Conservation (phyloP, 306 rosid genomes). For the Trifolium subterraneum region DNA sequence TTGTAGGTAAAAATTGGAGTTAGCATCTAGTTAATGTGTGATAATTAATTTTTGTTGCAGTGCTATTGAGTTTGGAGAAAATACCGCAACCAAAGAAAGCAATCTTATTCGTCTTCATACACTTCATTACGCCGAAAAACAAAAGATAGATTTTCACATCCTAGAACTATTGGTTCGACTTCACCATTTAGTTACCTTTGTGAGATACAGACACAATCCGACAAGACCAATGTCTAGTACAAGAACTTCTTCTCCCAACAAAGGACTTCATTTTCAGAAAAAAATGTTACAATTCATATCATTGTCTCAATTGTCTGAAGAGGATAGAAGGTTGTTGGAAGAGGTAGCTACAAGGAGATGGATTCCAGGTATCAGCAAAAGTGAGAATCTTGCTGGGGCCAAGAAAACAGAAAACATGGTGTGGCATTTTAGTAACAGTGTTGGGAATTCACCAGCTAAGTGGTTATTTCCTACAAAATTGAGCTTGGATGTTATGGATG, state of each 20-base stretch:
- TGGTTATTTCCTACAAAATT: constrained; percentile 31
- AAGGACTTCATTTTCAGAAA: constrained; percentile 53
- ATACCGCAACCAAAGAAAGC: constrained; percentile 40
- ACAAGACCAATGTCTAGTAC: constrained; percentile 48
- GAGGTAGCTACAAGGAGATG: constrained; percentile 49
- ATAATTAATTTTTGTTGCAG: constrained; percentile 45
- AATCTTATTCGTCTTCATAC: constrained; percentile 75
- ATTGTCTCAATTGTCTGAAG: constrained; percentile 49
- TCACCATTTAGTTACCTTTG: constrained; percentile 61
- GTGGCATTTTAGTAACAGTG: constrained; percentile 60
- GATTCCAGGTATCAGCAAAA: constrained; percentile 65
- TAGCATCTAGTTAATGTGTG: not conserved
- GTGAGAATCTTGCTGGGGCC: constrained; percentile 50
- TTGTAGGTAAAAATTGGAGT: not conserved
- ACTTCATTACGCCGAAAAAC: constrained; percentile 76
- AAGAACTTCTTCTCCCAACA: constrained; percentile 46
- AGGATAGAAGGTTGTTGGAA: constrained; percentile 62
- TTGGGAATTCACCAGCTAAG: constrained; percentile 57
- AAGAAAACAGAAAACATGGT: constrained; percentile 45
- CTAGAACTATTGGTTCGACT: constrained; percentile 67
- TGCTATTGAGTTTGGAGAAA: constrained; percentile 52
- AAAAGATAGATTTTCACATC: constrained; percentile 68
- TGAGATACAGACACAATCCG: constrained; percentile 53
- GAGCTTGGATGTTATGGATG: constrained; percentile 64
- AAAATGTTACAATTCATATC: constrained; percentile 55